Evolutionary conservation across 345 rosid species (phyloP), one percentile per base, ranked within the genome.

Genomic region (Hevea brasiliensis): DNA sequence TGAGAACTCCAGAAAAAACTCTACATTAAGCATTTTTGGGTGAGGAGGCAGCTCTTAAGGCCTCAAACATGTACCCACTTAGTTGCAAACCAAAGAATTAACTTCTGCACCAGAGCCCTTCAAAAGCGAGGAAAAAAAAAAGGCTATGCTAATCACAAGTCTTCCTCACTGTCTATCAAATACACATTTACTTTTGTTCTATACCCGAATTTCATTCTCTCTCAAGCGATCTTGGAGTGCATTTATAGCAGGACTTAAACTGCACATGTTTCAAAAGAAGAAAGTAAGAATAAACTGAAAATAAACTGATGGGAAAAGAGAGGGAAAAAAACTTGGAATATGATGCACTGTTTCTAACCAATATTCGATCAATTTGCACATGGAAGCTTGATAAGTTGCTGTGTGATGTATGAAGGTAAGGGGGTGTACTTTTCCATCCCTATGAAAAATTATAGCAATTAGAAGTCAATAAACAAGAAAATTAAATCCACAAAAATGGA

Each of bases 331-430:
- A 77, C 55, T 21, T 27, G 32, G 50, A 63, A 71, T 32, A 44
- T 9, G 20, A 66, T 61, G 37, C 65, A 21, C 12, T 68, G 73
- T 61, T 65, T 75, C 97, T 77, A 65, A 94, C 99, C 99, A 95
- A 74, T 92, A 90, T 70, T 95, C 99, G 11, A 95, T 95, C 72
- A 95, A 81, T 81, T 92, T 95, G 94, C 98, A 95, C 85, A 92
- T 77, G 61, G 99, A 89, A 74, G 99, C 96, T 82, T 92, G 97
- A 83, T 95, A 95, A 6, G 98, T 95, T 2, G 98, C 89, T 37
- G 97, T 87, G 85, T 92, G 96, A 83, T 95, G 97, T 68, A 95
- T 89, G 83, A 83, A 92, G 68, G 94, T 76, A 72, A 95, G 91
- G 2, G 98, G 98, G 81, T 95, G 98, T 68, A 86, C 87, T 85